Evolutionary conservation across 2,329 filamentous ascomycete species (phyloP), one percentile per base, ranked within the genome.

Genomic region (Fusarium subglutinans): DNA sequence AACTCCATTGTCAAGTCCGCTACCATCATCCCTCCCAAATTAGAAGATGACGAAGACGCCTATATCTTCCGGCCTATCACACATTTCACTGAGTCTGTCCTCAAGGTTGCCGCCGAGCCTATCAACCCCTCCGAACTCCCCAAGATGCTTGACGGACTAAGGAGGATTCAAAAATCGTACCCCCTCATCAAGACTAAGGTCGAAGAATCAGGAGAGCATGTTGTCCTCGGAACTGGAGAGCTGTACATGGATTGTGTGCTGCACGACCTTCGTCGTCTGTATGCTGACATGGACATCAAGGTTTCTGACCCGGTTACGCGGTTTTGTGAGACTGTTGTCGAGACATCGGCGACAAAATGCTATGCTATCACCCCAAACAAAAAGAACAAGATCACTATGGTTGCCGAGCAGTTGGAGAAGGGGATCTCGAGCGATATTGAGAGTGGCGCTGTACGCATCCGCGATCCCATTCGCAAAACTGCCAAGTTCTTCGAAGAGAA

Each of bases 231-330:
- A 30, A 99, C 96, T 1, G 96, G 96, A 69, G 96, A 99, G 82
- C 87, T 99, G n/a, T 99, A 99, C 85, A 98, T 99, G 95, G 96
- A 99, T 82, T 99, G 96, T 79, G 96, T 99, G 8, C 88, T 99
- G 51, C 96, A 99, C 82, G 96, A 99, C 80, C 88, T 99, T 53
- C 93, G 96, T 61, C 90, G 92, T 45, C 84, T 98, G n/a, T 99
- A 98, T 80, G 95, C 96, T 20, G 96, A 98, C 79, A 99, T 99
- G 96, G 96, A 99, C 82, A 93, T 99, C 84, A 98, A 98, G 84
- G 94, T 99, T 55, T 99, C 96, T 1, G 96, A 99, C 81, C 96
- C 96, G 2, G 96, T 99, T 48, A 98, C 96, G 22, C 90, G 96
- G 54, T 99, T 99, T 87, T 98, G 95, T 83, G 96, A 99, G 84